Percentiles rank a stretch among this genome's conserved stretches.
Evolutionary conservation across 192 early-diverging fungal genomes (phyloP).

Genomic region (Coemansia guatemalensis): DNA sequence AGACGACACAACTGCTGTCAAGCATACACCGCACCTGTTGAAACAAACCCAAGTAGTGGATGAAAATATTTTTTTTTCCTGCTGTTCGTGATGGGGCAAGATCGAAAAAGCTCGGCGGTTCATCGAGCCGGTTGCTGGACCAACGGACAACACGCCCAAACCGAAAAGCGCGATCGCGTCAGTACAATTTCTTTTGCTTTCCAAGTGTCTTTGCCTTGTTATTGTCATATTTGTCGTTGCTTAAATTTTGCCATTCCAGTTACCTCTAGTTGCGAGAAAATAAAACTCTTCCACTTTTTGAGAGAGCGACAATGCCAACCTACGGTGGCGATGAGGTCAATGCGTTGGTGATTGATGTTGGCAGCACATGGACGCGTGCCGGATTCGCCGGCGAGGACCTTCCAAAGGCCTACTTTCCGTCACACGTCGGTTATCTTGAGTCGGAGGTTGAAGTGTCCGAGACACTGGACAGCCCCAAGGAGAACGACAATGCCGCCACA

Average conservation of each 20-base stretch:
- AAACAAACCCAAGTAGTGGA: neutral
- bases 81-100: neutral
- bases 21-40: neutral
- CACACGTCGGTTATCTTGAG: conserved; percentile 69
- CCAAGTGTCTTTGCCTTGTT: conserved; percentile 1
- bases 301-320: conserved; percentile 37
- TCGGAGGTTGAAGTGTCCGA: conserved; percentile 25
- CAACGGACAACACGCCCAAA: neutral
- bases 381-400: conserved; percentile 98
- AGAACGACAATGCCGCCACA: conserved; percentile 2
- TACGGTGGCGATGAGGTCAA: conserved; percentile 84
- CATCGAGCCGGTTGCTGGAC: neutral
- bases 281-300: neutral
- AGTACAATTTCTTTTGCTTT: conserved; percentile 6
- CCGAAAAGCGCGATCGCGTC: neutral
- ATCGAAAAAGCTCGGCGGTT: neutral
- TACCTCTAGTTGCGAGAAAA: neutral
- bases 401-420: conserved; percentile 85
- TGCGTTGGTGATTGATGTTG: conserved; percentile 92
- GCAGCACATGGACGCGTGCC: conserved; percentile 81
- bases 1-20: neutral
- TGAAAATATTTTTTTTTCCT: neutral
- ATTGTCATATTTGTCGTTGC: neutral
- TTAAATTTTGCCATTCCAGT: neutral
- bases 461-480: conserved; percentile 24